These are phyloP conservation scores for Wickerhamiella qilinensis DNA, from an alignment of 805 yeast genomes.

Conservation along the genomic window DNA sequence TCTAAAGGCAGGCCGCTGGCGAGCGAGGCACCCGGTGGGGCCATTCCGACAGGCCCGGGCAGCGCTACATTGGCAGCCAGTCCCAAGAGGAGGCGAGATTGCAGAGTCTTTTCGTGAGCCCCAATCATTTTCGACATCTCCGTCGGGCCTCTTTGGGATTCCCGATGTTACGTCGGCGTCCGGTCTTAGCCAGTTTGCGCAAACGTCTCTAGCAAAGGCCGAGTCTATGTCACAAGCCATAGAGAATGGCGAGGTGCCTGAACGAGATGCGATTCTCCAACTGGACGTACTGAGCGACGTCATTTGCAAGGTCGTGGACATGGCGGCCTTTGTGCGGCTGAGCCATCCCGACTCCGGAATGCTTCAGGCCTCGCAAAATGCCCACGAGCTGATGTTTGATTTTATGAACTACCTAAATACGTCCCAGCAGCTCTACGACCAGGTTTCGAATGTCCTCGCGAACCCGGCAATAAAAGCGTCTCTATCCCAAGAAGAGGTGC, in stretches of 20 bases:
- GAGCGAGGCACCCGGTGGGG: too few species aligned
- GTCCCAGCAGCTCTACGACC: constrained; percentile 49
- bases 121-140: constrained; percentile 16
- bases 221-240: constrained; percentile 43
- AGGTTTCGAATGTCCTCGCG: constrained; percentile 39
- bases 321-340: constrained; percentile 81
- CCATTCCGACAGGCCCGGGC: too few species aligned
- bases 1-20: too few species aligned
- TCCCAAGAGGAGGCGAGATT: not conserved
- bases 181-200: constrained; percentile 55
- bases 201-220: constrained; percentile 49
- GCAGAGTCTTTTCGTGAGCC: constrained; percentile 4
- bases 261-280: constrained; percentile 37
- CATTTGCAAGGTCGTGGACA: constrained; percentile 80
- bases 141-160: constrained; percentile 56
- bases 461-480: constrained; percentile 22
- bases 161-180: constrained; percentile 50
- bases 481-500: constrained; percentile 57
- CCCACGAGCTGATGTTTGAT: constrained; percentile 79
- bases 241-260: constrained; percentile 28
- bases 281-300: constrained; percentile 78
- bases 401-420: constrained; percentile 89
- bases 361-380: constrained; percentile 66
- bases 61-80: too few species aligned
- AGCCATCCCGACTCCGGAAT: constrained; percentile 65